phyloP scores from a whole-genome alignment of 352 stramenopile genomes.

The Peronospora tabacina region DNA sequence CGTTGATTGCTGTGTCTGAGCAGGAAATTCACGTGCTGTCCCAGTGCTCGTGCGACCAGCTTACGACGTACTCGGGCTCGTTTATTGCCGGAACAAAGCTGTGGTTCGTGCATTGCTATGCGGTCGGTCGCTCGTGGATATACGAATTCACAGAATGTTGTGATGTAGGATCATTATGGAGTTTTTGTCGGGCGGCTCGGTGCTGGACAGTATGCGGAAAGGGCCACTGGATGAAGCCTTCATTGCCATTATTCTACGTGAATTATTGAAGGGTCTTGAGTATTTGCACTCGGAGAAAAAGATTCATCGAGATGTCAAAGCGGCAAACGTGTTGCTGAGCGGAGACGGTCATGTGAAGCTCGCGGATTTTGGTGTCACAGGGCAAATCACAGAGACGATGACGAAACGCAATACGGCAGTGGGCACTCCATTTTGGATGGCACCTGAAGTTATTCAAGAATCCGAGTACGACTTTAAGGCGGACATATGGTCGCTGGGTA shows the following conservation, averaged over 20 bases:
- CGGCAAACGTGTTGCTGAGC: constrained; percentile 74
- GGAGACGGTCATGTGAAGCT: constrained; percentile 76
- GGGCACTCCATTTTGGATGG: constrained; percentile 98
- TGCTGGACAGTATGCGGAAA: constrained; percentile 84
- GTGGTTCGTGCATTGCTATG: constrained; percentile 32
- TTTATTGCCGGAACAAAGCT: constrained; percentile 81
- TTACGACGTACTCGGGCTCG: constrained; percentile 85
- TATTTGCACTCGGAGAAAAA: constrained; percentile 82
- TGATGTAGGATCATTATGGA: constrained; percentile 91
- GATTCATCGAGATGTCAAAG: constrained; percentile 82
- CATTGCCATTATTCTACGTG: constrained; percentile 77
- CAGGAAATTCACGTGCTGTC: constrained; percentile 88
- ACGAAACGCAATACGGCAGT: constrained; percentile 97
- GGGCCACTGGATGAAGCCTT: constrained; percentile 71
- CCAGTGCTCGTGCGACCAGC: constrained; percentile 82
- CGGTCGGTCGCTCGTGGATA: background rate
- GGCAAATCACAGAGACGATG: constrained; percentile 94
- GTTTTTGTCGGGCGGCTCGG: constrained; percentile 85
- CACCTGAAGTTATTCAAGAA: constrained; percentile 79
- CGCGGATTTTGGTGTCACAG: constrained; percentile 84
- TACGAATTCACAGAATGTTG: background rate
- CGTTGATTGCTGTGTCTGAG: background rate
- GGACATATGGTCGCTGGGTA: constrained; percentile 98
- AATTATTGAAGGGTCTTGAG: constrained; percentile 67
- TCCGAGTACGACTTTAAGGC: constrained; percentile 93